Evolutionary conservation across 257 asterid genomes (phyloP), one percentile per base, ranked within the genome.

Genomic region (Solanum pinnatisectum): DNA sequence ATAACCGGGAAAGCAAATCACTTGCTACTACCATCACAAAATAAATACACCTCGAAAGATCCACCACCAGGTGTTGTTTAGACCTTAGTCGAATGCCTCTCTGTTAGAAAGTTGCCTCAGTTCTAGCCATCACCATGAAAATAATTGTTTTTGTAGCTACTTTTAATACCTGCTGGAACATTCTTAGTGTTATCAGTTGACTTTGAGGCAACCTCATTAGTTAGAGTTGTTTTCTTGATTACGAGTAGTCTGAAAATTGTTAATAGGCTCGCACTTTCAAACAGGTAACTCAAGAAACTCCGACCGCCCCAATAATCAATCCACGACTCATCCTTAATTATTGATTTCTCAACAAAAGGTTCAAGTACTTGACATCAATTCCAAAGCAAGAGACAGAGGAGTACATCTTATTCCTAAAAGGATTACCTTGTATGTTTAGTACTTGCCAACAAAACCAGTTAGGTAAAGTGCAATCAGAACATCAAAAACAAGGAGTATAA

Each of bases 51-150:
- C 10, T 6, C 8, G n/a, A 4, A 52, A 52, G 63, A 52, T 52
- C 63, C n/a, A 52, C 23, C 63, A 52, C 63, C 10, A 52, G 23
- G 63, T 52, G n/a, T 52, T 52, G 63, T 18, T 52, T 52, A 52
- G 63, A 49, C n/a, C n/a, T 52, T 52, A 18, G 4, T 52, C 1
- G 4, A 52, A 52, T 10, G n/a, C n/a, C 10, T 52, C 63, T 52
- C 95, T 81, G 95, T 94, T 32, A 95, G 89, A 82, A 94, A 93
- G 92, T 95, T 95, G 90, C 96, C 95, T 86, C 94, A 92, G 91
- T 94, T 94, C 87, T 94, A 96, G 37, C 95, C 98, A 91, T 95
- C 98, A 8, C 95, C 86, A 60, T 95, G 90, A 30, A 65, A 37
- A 86, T 95, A 94, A 91, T 93, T 94, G 91, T 95, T 95, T 10